Evolutionary conservation across 441 rosid species (phyloP), one percentile per base, ranked within the genome.

Genomic region (Populus hybrid): DNA sequence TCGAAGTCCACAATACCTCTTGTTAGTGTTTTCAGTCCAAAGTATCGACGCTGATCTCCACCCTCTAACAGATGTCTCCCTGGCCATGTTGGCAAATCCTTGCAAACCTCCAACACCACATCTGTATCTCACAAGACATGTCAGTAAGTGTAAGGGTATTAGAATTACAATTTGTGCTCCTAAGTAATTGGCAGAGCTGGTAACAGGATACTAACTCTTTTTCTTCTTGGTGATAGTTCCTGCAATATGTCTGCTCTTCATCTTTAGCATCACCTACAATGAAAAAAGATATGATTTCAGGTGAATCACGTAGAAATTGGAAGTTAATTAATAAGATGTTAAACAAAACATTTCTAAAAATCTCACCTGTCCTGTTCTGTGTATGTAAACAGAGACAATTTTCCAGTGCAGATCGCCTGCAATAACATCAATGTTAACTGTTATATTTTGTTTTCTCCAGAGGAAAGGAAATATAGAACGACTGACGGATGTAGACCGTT

Each of bases 371-470:
- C 96, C 89, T 6, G 84, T 40, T 80, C 84, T 83, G 74, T 91
- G 90, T 67, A 94, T 89, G 81, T 93, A 93, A 73, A 89, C 94
- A 23, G 91, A 89, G 16, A 90, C 94, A 66, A 89, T 73, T 84
- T 94, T 93, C 95, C 95, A 94, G 83, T 94, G 98, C 74, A 94
- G 92, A 75, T 93, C 98, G 74, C 97, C 98, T 91, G 92, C 77
- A 67, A 8, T n/a, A 61, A n/a, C 36, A 67, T 72, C 5, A 14
- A 16, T 67, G 54, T 14, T 9, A 18, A 16, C 10, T 18, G 7
- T 14, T 24, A 21, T 6, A 34, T 69, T 40, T 10, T 70, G 46
- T 36, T 18, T 3, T 69, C 35, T 42, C 32, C 30, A 67, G 21
- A 35, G 54, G 1, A 6, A 72, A 70, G 6, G 21, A 34, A 46